Conservation (phyloP, 2,329 filamentous ascomycete species). For the Mycosphaerella arachidis region DNA sequence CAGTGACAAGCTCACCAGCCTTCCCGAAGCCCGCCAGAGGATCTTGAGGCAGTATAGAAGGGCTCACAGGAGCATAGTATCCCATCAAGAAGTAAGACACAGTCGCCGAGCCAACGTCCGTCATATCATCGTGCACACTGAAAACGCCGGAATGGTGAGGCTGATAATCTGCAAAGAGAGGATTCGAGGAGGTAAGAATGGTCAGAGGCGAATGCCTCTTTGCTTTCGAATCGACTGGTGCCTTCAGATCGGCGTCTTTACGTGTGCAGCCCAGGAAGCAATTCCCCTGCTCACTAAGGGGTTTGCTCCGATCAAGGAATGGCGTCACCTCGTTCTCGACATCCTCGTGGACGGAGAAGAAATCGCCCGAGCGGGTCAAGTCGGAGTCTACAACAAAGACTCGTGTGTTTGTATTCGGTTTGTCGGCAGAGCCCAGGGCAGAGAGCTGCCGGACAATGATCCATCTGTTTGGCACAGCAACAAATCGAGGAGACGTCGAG, state of each 20-base stretch:
- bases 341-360: slow-evolving; percentile 3
- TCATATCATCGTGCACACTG: slow-evolving; percentile 8
- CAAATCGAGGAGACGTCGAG: slow-evolving; percentile 2
- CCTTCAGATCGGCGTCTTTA: background rate
- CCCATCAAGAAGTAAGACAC: slow-evolving; percentile 12
- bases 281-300: slow-evolving; percentile 6
- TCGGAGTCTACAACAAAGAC: slow-evolving; percentile 13
- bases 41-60: background rate
- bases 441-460: slow-evolving; percentile 8
- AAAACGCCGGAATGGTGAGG: slow-evolving; percentile 10
- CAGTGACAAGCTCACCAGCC: background rate
- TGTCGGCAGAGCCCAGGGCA: background rate
- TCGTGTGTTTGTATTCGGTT: background rate
- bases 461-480: slow-evolving; percentile 8
- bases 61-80: slow-evolving; percentile 2
- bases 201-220: slow-evolving; percentile 1
- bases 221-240: background rate
- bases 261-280: slow-evolving; percentile 1
- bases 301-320: background rate
- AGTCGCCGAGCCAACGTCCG: slow-evolving; percentile 7
- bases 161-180: slow-evolving; percentile 9
- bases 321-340: slow-evolving; percentile 10
- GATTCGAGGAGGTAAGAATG: slow-evolving; percentile 4
- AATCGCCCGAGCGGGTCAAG: slow-evolving; percentile 1
- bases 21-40: background rate